Percentiles rank a stretch among this genome's conserved stretches.
Conservation (phyloP, 306 rosid genomes). For the Sicyos edulis region DNA sequence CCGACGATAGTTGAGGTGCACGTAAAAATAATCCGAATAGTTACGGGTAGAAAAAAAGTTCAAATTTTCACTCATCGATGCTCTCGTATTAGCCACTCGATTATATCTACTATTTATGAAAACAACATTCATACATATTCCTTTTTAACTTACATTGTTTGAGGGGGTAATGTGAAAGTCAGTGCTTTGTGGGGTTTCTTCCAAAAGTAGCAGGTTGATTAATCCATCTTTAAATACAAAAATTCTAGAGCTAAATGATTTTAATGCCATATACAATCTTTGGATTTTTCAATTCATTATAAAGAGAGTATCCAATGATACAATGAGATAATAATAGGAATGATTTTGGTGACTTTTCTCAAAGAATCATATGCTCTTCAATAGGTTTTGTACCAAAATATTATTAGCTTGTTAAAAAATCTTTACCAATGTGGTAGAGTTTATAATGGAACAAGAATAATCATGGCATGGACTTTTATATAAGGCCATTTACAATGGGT, state of each 20-base stretch:
- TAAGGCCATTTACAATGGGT: not conserved
- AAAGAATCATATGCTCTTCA: slow-evolving; percentile 21
- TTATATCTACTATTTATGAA: no score
- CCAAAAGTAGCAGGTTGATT: not conserved
- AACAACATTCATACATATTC: no score
- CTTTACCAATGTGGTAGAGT: not conserved
- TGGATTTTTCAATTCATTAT: slow-evolving; percentile 1
- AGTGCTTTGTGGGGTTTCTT: not conserved
- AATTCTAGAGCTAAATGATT: slow-evolving; percentile 8
- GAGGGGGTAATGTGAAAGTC: no score
- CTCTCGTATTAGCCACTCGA: no score
- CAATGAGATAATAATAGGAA: not conserved
- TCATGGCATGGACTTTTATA: no score
- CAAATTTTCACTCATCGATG: no score
- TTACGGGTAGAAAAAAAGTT: no score
- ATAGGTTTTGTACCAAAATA: not conserved
- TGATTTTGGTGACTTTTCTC: not conserved
- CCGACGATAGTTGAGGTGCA: no score
- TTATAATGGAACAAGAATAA: slow-evolving; percentile 13
- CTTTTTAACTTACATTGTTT: no score
- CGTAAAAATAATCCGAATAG: no score
- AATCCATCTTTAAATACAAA: not conserved
- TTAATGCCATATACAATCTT: not conserved
- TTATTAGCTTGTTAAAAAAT: not conserved
- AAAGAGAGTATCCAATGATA: slow-evolving; percentile 19